Evolutionary conservation across 2,329 filamentous ascomycete genomes (phyloP), one percentile per base, ranked within the genome.

Genomic region (Colletotrichum sp.): DNA sequence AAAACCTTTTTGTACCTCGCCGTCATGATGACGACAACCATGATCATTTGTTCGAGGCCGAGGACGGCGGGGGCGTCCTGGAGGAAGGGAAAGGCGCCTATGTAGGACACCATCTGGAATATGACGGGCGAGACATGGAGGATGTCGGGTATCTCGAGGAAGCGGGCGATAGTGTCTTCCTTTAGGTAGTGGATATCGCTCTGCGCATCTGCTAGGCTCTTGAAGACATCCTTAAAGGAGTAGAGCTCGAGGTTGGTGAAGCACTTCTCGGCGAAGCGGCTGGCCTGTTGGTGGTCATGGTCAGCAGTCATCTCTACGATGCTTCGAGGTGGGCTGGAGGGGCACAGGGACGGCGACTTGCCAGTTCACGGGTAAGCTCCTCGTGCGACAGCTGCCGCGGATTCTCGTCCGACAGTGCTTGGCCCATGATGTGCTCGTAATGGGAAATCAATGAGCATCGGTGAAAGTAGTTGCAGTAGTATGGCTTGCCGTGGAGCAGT

Each of bases 61-160:
- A 96, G 84, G 4, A 95, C 92, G 4, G 90, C 92, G 0, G 94
- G 94, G 0, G 93, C 93, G 80, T 94, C 92, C 68, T 91, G 89
- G 4, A 94, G 87, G 78, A 95, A 95, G 0, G 94, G 94, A 75
- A 96, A 95, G 1, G 94, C 92, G 36, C 92, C 94, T 1, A 95
- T 87, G 79, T 93, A 94, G 6, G 92, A 93, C 4, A 93, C 83
- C 88, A 95, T 93, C 80, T 94, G 93, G 80, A 94, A 95, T 61
- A 95, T 81, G 58, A 95, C 89, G 3, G 93, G 89, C 6, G 93
- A 93, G 9, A 91, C 93, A 67, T 88, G 90, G 30, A 95, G 85
- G 30, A 93, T 89, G 81, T 95, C 93, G 5, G 94, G 94, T 24
- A 96, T 89, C 83, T 94, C 93, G 60, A 96, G 90, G 82, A 94